Evolutionary conservation across 768 basidiomycete species (phyloP), one percentile per base, ranked within the genome.

Genomic region (Lyophyllum atratum): DNA sequence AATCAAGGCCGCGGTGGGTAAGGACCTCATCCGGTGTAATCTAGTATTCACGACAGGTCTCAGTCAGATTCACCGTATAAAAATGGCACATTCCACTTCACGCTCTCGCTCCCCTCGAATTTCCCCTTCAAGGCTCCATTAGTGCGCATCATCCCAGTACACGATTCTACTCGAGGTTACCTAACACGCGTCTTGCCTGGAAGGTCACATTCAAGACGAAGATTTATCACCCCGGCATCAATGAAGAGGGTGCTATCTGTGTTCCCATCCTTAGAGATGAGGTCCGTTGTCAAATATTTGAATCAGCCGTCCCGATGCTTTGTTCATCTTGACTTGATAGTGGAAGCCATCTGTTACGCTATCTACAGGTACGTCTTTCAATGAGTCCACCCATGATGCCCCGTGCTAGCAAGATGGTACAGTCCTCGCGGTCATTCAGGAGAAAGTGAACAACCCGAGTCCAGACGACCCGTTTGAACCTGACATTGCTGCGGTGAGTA

Each of bases 151-250:
- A 63, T 37, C 58, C 14, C 12, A 37, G 39, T 47, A 25, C 39
- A 15, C 47, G 44, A 14, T 39, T 28, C 50, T n/a, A 33, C 52
- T 51, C 42, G 52, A 49, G 52, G 54, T 42, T 52, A 33, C 43
- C 53, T 52, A 56, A 58, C 59, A 33, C 49, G 45, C 56, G 54
- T 45, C 54, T 54, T 40, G 42, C 24, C 53, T 39, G 52, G 26
- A 66, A 93, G 92, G 90, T 94, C 40, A 85, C 83, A 34, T 93
- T 94, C 71, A 84, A 77, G 39, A 94, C 92, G 54, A 93, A 86
- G 80, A 88, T 94, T 45, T 94, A 94, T 68, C 92, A 94, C 70
- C 92, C 92, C 25, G 92, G 93, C 34, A 90, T 94, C 69, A 92
- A 94, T 60, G 92, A 93, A 55, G 91, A 94, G 68, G 92, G 92